phyloP scores from a whole-genome alignment of 2,329 filamentous ascomycete species.

The Trichothecium sympodiale region DNA sequence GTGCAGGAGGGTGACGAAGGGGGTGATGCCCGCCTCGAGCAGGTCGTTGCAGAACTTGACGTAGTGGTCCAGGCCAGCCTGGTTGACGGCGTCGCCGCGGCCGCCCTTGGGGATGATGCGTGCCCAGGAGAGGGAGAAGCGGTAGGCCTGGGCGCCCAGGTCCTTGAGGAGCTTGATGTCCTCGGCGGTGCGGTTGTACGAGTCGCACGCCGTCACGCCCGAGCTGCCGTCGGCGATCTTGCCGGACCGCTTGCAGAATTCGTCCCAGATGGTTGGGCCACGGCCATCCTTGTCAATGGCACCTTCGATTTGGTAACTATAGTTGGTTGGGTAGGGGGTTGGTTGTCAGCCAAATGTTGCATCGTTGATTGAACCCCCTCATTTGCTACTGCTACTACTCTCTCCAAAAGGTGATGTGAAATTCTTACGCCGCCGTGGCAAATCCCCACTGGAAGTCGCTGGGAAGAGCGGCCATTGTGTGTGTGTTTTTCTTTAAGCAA shows the following conservation, averaged over 20 bases:
- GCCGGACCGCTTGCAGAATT: conserved; percentile 69
- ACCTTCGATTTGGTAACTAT: conserved; percentile 85
- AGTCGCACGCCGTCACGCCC: conserved; percentile 74
- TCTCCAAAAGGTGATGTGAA: not conserved
- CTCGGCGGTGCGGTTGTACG: conserved; percentile 67
- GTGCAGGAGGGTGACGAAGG: conserved; percentile 76
- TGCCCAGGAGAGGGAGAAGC: conserved; percentile 78
- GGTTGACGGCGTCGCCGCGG: conserved; percentile 70
- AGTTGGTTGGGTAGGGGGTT: not conserved
- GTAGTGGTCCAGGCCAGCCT: conserved; percentile 68
- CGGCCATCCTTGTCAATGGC: conserved; percentile 64
- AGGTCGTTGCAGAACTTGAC: conserved; percentile 69
- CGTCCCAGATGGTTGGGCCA: conserved; percentile 79
- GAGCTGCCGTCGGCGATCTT: conserved; percentile 72
- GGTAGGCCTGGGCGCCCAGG: conserved; percentile 63
- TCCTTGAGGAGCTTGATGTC: conserved; percentile 70
- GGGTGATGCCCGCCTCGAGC: conserved; percentile 62
- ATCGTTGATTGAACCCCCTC: not conserved
- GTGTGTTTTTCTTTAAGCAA: too few species aligned
- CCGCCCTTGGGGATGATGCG: conserved; percentile 80
- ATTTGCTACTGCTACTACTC: too few species aligned
- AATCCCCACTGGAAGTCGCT: conserved; percentile 70
- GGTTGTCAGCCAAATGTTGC: not conserved
- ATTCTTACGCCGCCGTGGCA: conserved; percentile 59
- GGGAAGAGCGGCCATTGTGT: conserved; percentile 43